Evolutionary conservation across 1,284 basidiomycete genomes (phyloP).

Genomic region (Testicularia cyperi): DNA sequence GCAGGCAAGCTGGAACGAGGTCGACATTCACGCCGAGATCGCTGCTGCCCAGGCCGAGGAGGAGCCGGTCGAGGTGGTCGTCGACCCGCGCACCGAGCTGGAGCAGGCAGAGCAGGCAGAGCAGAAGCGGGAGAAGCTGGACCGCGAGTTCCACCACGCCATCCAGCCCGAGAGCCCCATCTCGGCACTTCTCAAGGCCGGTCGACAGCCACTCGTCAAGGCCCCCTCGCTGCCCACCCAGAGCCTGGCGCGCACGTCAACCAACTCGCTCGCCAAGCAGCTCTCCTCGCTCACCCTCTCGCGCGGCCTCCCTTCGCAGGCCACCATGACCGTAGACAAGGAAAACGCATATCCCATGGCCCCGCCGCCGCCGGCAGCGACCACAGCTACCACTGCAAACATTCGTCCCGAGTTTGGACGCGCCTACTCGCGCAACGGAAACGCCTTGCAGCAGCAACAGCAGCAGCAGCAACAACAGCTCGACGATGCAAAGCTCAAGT

Average conservation of each 20-base stretch:
- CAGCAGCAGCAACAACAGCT: neutral
- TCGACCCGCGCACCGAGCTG: slow-evolving; percentile 35
- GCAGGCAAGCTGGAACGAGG: slow-evolving; percentile 46
- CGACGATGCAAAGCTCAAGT: too few species aligned
- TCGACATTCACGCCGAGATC: slow-evolving; percentile 30
- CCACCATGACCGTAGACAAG: slow-evolving; percentile 25
- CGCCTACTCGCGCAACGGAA: slow-evolving; percentile 17
- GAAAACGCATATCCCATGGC: slow-evolving; percentile 47
- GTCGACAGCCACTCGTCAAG: slow-evolving; percentile 53
- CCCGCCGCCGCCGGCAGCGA: slow-evolving; percentile 17
- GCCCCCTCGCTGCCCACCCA: slow-evolving; percentile 22
- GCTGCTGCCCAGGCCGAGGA: neutral
- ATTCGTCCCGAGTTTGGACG: slow-evolving; percentile 18
- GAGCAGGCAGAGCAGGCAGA: slow-evolving; percentile 49
- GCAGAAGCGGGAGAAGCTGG: slow-evolving; percentile 62
- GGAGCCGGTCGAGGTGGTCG: slow-evolving; percentile 19
- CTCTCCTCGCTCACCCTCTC: slow-evolving; percentile 19
- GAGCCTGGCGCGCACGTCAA: slow-evolving; percentile 12
- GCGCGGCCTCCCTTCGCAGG: neutral
- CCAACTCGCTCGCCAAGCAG: slow-evolving; percentile 31
- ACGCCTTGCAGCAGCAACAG: slow-evolving; percentile 17
- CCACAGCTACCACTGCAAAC: slow-evolving; percentile 5
- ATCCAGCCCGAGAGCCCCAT: slow-evolving; percentile 94
- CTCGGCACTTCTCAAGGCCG: slow-evolving; percentile 73
- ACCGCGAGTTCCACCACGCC: slow-evolving; percentile 92